Base-by-base conservation (phyloP, 1,139 yeast genomes). In the Chernovozyma aurita region DNA sequence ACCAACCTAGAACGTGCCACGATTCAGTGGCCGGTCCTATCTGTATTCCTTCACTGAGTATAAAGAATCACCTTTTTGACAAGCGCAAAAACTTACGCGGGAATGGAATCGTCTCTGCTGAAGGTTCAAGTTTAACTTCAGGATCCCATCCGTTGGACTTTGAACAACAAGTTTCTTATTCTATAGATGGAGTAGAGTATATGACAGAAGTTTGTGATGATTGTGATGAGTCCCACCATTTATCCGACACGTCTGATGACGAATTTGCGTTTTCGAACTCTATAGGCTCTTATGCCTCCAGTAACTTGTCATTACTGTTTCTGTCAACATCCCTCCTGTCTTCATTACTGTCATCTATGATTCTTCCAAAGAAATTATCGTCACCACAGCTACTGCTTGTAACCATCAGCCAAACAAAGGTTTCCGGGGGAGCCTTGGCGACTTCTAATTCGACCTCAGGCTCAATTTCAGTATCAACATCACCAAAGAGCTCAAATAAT, bases 51-150 rank as follows among this genome's bases (percentile, higher is more conserved):
- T 29, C 32, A 3, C 32, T 24, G 25, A 35, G 36, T 13, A 43
- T 43, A 20, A 43, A 43, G 28, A 35, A 31, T 7, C 35, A 33
- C 18, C 18, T 33, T 9, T 33, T 36, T 26, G 22, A 28, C 17
- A 32, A 32, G 17, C 32, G 34, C 4, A 26, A 32, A 17, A 20
- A 17, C n/a, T 11, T 18, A 12, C 13, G 31, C 4, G 5, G 5
- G 13, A 30, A 32, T n/a, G n/a, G n/a, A n/a, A n/a, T n/a, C n/a
- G 9, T 20, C 22, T 20, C 22, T 20, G 6, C 22, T 20, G 9
- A 7, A 20, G 9, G 9, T 9, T 6, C 6, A 20, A 20, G n/a
- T n/a, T n/a, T 20, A 20, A 20, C 9, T 20, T 20, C 22, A 20
- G 22, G 22, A 20, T 9, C 25, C 24, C 35, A 33, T 24, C 35